These are phyloP conservation scores for Cystoderma amianthinum DNA, from an alignment of 768 basidiomycete species.

Conservation along the genomic window DNA sequence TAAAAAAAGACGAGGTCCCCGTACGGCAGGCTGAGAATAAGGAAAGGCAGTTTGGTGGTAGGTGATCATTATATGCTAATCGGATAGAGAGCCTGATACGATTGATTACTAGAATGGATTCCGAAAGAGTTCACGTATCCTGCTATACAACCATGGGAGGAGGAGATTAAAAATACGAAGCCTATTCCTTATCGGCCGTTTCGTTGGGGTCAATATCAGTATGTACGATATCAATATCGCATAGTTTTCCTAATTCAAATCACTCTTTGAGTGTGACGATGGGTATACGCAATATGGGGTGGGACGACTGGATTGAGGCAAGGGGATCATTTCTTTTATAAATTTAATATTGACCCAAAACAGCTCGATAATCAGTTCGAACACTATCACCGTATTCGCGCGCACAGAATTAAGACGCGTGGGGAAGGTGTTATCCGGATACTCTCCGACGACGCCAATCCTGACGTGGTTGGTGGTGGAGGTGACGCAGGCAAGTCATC, in stretches of 20 bases:
- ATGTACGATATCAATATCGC: slow-evolving; percentile 14
- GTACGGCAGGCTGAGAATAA: too few relatives aligned
- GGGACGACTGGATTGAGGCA: slow-evolving; percentile 71
- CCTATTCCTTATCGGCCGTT: slow-evolving; percentile 65
- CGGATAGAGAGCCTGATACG: neutral
- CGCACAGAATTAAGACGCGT: slow-evolving; percentile 46
- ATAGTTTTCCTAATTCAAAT: neutral
- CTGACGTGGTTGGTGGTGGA: slow-evolving; percentile 28
- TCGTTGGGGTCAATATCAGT: slow-evolving; percentile 59
- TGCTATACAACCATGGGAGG: slow-evolving; percentile 29
- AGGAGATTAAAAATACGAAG: slow-evolving; percentile 34
- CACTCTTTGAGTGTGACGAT: slow-evolving; percentile 49
- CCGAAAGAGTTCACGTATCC: slow-evolving; percentile 48
- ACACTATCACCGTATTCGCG: slow-evolving; percentile 49
- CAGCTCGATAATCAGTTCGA: slow-evolving; percentile 55
- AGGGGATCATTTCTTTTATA: slow-evolving; percentile 5
- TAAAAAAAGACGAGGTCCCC: too few relatives aligned
- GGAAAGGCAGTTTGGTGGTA: slow-evolving; percentile 16
- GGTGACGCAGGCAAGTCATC: slow-evolving; percentile 26
- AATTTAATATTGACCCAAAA: neutral
- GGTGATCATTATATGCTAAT: neutral
- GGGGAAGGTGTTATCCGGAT: slow-evolving; percentile 42
- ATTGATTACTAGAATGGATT: slow-evolving; percentile 39
- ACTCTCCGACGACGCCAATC: slow-evolving; percentile 32
- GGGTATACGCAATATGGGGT: slow-evolving; percentile 61